Conservation (phyloP, 2,329 filamentous ascomycete species). For the Metarhizium humberi region DNA sequence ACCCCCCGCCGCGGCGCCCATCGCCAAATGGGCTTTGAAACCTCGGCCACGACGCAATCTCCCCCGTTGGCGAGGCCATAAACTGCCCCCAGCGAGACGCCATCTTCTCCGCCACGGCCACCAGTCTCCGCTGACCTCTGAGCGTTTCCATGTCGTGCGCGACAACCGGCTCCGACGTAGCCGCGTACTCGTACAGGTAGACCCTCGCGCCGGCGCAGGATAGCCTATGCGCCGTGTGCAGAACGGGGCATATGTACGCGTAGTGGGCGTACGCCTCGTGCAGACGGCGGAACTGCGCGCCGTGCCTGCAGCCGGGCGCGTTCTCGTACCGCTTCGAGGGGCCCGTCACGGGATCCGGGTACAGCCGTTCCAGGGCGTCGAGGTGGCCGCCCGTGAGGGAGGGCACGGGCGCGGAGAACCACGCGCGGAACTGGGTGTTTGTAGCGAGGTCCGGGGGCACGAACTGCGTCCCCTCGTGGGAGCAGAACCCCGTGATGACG, state of each 20-base stretch:
- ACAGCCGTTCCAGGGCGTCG: too few relatives aligned
- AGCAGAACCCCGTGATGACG: too few relatives aligned
- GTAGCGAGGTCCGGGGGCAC: too few relatives aligned
- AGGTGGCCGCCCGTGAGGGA: too few relatives aligned
- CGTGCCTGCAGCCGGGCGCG: slow-evolving; percentile 32
- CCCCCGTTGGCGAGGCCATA: slow-evolving; percentile 18
- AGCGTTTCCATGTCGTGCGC: slow-evolving; percentile 31
- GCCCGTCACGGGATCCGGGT: too few relatives aligned
- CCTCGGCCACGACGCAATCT: slow-evolving; percentile 26
- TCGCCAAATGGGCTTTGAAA: slow-evolving; percentile 31
- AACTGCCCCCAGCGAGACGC: slow-evolving; percentile 31
- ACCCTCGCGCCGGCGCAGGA: slow-evolving; percentile 23
- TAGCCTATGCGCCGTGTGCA: slow-evolving; percentile 25
- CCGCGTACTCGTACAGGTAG: too few relatives aligned
- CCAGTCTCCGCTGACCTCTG: slow-evolving; percentile 25
- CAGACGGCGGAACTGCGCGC: slow-evolving; percentile 18
- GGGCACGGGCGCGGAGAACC: too few relatives aligned
- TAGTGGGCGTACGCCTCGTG: too few relatives aligned
- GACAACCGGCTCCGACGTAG: slow-evolving; percentile 19
- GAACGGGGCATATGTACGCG: too few relatives aligned
- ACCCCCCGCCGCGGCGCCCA: slow-evolving; percentile 17
- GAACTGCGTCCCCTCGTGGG: too few relatives aligned
- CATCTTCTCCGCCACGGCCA: slow-evolving; percentile 30
- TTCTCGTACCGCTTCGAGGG: slow-evolving; percentile 38
- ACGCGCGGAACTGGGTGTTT: too few relatives aligned